Evolutionary conservation across 2,329 filamentous ascomycete genomes (phyloP).

Genomic region (Chaetomium globosum): DNA sequence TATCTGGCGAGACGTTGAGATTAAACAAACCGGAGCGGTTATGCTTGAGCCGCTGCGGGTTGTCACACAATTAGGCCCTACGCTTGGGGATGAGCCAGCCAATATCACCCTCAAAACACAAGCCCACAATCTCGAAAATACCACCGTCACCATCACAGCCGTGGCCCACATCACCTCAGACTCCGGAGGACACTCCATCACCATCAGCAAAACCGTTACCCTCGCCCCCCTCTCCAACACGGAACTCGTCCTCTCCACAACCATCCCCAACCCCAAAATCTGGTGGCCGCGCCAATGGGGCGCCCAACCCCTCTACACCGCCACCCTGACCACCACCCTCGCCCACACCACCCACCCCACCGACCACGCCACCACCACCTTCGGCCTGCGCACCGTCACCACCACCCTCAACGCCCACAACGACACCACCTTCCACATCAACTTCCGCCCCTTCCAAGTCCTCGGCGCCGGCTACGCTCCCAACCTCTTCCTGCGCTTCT

Average conservation of each 20-base stretch:
- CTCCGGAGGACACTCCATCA: constrained; percentile 32
- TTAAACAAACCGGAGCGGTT: constrained; percentile 59
- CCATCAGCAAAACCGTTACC: constrained; percentile 42
- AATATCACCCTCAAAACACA: constrained; percentile 46
- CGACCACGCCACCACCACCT: constrained; percentile 44
- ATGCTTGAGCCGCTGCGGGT: constrained; percentile 51
- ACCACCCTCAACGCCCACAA: constrained; percentile 55
- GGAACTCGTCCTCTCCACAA: constrained; percentile 45
- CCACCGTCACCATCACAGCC: constrained; percentile 43
- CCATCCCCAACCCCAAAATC: constrained; percentile 50
- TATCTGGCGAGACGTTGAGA: constrained; percentile 61
- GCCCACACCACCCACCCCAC: constrained; percentile 37
- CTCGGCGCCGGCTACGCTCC: constrained; percentile 62
- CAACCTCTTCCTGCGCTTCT: constrained; percentile 64
- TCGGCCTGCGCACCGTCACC: constrained; percentile 59
- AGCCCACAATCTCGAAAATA: constrained; percentile 47
- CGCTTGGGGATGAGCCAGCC: constrained; percentile 35
- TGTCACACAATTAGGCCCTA: constrained; percentile 42
- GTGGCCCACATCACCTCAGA: constrained; percentile 37
- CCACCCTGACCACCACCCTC: constrained; percentile 36
- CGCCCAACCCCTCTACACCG: constrained; percentile 45
- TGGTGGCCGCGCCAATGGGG: constrained; percentile 68
- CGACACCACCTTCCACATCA: constrained; percentile 60
- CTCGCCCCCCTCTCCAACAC: constrained; percentile 44
- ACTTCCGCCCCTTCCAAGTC: constrained; percentile 61